A percentile compares a stretch with the other conserved stretches of the same genome.
These are phyloP conservation scores for Mycocentrospora acerina DNA, from an alignment of 2,329 filamentous ascomycete species.

Conservation along the genomic window DNA sequence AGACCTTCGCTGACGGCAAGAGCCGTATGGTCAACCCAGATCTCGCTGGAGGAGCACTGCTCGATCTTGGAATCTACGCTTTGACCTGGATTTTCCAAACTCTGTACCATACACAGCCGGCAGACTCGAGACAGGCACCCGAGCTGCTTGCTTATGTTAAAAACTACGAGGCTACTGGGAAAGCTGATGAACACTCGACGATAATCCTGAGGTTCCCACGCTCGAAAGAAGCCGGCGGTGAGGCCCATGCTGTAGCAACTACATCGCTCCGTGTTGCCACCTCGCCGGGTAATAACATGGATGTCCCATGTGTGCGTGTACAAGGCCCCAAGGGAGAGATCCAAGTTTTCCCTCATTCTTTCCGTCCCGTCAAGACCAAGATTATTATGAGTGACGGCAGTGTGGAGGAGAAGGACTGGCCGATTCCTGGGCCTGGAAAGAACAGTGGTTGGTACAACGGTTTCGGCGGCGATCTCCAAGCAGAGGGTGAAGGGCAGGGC, in stretches of 20 bases:
- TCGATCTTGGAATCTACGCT: conserved; percentile 87
- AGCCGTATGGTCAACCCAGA: conserved; percentile 82
- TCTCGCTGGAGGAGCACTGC: conserved; percentile 76
- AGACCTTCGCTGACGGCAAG: conserved; percentile 50
- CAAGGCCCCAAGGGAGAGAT: conserved; percentile 82
- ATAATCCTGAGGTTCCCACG: conserved; percentile 76
- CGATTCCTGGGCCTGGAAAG: conserved; percentile 50
- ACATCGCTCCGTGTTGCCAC: conserved; percentile 45
- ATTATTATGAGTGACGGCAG: conserved; percentile 58
- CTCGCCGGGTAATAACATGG: conserved; percentile 58
- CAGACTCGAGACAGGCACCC: conserved; percentile 64
- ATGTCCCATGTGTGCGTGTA: conserved; percentile 71
- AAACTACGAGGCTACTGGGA: conserved; percentile 70
- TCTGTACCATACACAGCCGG: conserved; percentile 76
- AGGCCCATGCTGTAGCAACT: conserved; percentile 71
- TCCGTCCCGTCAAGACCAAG: conserved; percentile 65
- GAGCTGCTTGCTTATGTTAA: conserved; percentile 67
- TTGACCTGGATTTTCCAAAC: conserved; percentile 90
- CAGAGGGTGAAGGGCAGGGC: conserved; percentile 67
- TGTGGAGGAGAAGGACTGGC: conserved; percentile 50
- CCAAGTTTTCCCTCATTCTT: conserved; percentile 73
- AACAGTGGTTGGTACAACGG: conserved; percentile 52
- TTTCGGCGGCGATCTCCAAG: conserved; percentile 45
- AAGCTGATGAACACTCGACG: conserved; percentile 75
- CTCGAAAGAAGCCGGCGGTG: conserved; percentile 50